phyloP scores from a whole-genome alignment of 768 basidiomycete genomes.

The Boletus huronensis region DNA sequence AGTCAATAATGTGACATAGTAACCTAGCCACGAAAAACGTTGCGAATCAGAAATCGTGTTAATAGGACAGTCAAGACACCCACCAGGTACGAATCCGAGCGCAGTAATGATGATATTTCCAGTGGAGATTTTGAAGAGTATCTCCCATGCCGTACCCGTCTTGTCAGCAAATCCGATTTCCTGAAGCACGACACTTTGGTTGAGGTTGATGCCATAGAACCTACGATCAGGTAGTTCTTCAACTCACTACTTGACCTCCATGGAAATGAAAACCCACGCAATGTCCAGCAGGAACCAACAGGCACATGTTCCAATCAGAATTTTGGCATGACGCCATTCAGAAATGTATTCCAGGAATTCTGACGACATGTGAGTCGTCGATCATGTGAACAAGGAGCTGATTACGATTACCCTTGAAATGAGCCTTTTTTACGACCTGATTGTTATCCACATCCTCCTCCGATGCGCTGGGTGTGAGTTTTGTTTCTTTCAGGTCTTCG shows the following conservation, averaged over 20 bases:
- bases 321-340: constrained; percentile 66
- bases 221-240: constrained; percentile 28
- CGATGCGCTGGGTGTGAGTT: background rate
- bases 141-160: constrained; percentile 55
- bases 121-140: constrained; percentile 62
- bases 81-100: constrained; percentile 74
- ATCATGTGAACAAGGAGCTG: background rate
- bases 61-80: background rate
- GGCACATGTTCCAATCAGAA: constrained; percentile 61
- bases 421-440: constrained; percentile 42
- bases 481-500: constrained; percentile 34
- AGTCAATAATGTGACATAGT: constrained; percentile 64
- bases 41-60: background rate
- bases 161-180: constrained; percentile 66
- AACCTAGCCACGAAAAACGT: constrained; percentile 40
- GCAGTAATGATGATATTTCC: constrained; percentile 71
- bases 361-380: constrained; percentile 13
- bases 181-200: constrained; percentile 74
- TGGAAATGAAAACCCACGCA: constrained; percentile 38
- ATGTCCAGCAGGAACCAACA: constrained; percentile 80
- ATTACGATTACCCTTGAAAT: constrained; percentile 48
- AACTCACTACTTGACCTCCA: background rate
- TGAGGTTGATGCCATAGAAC: constrained; percentile 74
- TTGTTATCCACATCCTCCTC: constrained; percentile 4
- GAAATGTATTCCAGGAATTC: constrained; percentile 69